Percentiles rank a stretch among this genome's conserved stretches.
phyloP scores from a whole-genome alignment of 371 early-diverging fungal genomes.

The Furculomyces boomerangus region DNA sequence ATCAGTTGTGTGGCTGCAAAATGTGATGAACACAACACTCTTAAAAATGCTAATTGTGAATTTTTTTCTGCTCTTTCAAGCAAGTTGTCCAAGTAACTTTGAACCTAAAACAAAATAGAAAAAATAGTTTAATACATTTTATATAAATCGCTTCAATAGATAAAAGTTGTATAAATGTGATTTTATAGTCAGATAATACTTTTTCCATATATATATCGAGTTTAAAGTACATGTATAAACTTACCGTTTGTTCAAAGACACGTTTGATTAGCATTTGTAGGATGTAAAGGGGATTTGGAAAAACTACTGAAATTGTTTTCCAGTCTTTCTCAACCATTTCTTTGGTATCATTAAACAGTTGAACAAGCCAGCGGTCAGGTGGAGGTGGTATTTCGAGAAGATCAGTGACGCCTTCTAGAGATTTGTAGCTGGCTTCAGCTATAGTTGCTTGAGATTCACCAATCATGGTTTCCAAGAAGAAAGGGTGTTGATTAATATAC shows the following conservation, averaged over 20 bases:
- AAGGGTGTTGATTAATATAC: slow-evolving; percentile 91
- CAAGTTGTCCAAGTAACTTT: slow-evolving; percentile 64
- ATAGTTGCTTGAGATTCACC: slow-evolving; percentile 31
- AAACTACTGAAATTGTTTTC: slow-evolving; percentile 70
- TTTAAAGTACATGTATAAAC: background rate
- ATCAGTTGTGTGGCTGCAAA: slow-evolving; percentile 54
- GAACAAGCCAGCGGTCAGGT: slow-evolving; percentile 54
- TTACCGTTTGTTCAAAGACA: slow-evolving; percentile 74
- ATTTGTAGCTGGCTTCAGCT: slow-evolving; percentile 17
- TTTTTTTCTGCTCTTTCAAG: slow-evolving; percentile 43
- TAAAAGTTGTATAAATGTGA: too few species aligned
- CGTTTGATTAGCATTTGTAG: slow-evolving; percentile 86
- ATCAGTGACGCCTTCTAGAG: slow-evolving; percentile 27
- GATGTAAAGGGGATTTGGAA: slow-evolving; percentile 78
- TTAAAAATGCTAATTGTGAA: slow-evolving; percentile 59
- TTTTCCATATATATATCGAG: too few species aligned
- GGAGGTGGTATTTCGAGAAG: slow-evolving; percentile 38
- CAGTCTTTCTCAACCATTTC: slow-evolving; percentile 70
- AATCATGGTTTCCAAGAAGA: slow-evolving; percentile 70
- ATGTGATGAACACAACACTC: slow-evolving; percentile 56
- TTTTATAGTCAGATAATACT: too few species aligned
- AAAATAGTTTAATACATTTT: background rate
- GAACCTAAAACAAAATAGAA: slow-evolving; percentile 30
- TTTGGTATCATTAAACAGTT: slow-evolving; percentile 65
- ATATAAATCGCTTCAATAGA: background rate